Percentiles rank a stretch among this genome's conserved stretches.
Evolutionary conservation across 1,284 basidiomycete species (phyloP).

Genomic region (Anthracocystis walkeri): DNA sequence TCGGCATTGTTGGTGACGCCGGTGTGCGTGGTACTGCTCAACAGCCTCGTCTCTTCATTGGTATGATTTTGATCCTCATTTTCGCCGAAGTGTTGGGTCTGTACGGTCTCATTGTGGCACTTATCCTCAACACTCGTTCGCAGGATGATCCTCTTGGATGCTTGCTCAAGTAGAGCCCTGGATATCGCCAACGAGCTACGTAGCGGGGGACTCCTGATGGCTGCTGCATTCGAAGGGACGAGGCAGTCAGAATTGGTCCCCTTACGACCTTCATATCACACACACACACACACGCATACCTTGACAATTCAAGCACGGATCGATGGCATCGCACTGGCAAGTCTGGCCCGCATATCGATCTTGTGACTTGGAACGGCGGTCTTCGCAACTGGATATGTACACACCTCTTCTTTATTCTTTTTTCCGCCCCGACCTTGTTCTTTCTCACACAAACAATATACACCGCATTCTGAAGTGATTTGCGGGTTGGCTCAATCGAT

Average conservation of each 20-base stretch:
- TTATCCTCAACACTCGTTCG: conserved; percentile 81
- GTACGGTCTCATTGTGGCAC: conserved; percentile 87
- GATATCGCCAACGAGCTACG: too few species aligned
- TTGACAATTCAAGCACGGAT: conserved; percentile 6
- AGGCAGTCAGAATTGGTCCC: too few species aligned
- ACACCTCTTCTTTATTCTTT: neutral
- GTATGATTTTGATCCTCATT: conserved; percentile 79
- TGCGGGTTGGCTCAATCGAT: neutral
- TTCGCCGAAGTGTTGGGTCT: conserved; percentile 93
- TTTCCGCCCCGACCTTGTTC: neutral
- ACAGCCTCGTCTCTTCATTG: conserved; percentile 90
- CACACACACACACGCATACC: neutral
- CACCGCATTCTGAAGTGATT: conserved; percentile 29
- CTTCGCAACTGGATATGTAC: neutral
- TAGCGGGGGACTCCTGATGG: too few species aligned
- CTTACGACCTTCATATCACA: too few species aligned
- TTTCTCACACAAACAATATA: conserved; percentile 40
- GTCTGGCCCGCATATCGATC: neutral
- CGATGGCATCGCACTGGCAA: neutral
- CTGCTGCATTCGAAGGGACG: too few species aligned
- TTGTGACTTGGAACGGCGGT: conserved; percentile 8
- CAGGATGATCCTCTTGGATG: conserved; percentile 60
- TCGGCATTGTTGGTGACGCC: conserved; percentile 93
- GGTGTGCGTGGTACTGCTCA: conserved; percentile 73
- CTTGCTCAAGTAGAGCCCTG: conserved; percentile 44